These are phyloP conservation scores for Penicillium lividum DNA, from an alignment of 495 filamentous ascomycete species.

Conservation along the genomic window DNA sequence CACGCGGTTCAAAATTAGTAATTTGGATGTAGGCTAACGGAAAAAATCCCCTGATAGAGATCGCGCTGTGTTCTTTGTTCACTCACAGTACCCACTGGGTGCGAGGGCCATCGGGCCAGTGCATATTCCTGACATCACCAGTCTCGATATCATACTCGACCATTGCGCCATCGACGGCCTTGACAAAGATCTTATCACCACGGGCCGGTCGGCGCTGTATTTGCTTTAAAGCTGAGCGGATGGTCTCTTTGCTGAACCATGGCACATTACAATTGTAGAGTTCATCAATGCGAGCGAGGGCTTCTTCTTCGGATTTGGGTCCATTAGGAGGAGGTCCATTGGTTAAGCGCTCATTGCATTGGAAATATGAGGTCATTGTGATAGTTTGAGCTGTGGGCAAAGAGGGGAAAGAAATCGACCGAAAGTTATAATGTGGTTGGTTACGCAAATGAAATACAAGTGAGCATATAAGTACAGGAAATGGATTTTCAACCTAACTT, in stretches of 20 bases:
- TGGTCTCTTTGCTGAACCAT: constrained; percentile 22
- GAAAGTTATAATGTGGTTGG: not conserved
- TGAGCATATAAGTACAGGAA: not conserved
- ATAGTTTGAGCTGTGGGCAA: not conserved
- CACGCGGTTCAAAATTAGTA: not conserved
- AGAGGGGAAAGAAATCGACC: not conserved
- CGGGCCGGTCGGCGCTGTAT: constrained; percentile 6
- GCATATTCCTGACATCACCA: constrained; percentile 2
- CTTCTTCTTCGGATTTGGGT: constrained; percentile 16
- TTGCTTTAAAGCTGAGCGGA: constrained; percentile 15
- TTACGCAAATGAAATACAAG: not conserved
- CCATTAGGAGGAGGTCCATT: constrained; percentile 2
- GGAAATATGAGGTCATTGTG: constrained; percentile 5
- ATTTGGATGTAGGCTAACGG: not conserved
- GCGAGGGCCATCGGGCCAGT: not conserved
- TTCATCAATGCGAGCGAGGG: constrained; percentile 14
- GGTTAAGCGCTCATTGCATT: not conserved
- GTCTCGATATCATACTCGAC: constrained; percentile 10
- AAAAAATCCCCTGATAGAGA: not conserved
- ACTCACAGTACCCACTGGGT: constrained; percentile 11
- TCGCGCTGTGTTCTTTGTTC: not conserved
- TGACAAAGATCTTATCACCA: constrained; percentile 13
- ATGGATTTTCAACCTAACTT: not conserved
- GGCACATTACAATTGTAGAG: constrained; percentile 17
- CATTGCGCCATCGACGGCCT: constrained; percentile 14